Evolutionary conservation across 192 early-diverging fungal genomes (phyloP), one percentile per base, ranked within the genome.

Genomic region (Linnemannia hyalina): DNA sequence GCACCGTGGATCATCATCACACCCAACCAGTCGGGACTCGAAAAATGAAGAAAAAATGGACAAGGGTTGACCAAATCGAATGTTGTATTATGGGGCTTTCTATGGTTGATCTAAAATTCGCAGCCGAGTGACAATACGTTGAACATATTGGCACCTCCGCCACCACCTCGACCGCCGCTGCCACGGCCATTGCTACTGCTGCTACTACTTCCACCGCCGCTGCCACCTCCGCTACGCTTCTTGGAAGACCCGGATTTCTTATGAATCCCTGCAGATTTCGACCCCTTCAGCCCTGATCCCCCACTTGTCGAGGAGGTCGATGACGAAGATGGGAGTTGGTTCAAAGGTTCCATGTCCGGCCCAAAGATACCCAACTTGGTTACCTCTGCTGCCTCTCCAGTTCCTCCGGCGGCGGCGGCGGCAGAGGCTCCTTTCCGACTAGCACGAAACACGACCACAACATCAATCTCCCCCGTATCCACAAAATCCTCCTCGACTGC

Each of bases 101-200:
- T 65, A 15, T 0, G 9, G 60, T 7, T 29, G 1, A 65, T 54
- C 68, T 81, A 88, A 65, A 83, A 88, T 23, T 84, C 82, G 35
- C 88, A 88, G 20, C 88, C 88, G 9, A 84, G 80, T 23, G 82
- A 75, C 7, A 88, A 42, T n/a, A 88, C 88, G 42, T 82, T 85
- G 40, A 88, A 88, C 80, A 88, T 81, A 73, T 88, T 88, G 32
- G 52, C 83, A 18, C 83, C 83, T 10, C 54, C 69, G 7, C 75
- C 36, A 3, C 78, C 70, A 1, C 77, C 69, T 40, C 76, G n/a
- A 29, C 57, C 36, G 10, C 77, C 16, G 13, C 60, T n/a, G 16
- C 74, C 42, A 73, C 32, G 8, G 20, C 69, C 52, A 41, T 52
- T 57, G 40, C 70, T 26, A 11, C 70, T 57, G 15, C 38, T 46